phyloP scores from a whole-genome alignment of 164 flowering plant species.

The Pachysandra terminalis region DNA sequence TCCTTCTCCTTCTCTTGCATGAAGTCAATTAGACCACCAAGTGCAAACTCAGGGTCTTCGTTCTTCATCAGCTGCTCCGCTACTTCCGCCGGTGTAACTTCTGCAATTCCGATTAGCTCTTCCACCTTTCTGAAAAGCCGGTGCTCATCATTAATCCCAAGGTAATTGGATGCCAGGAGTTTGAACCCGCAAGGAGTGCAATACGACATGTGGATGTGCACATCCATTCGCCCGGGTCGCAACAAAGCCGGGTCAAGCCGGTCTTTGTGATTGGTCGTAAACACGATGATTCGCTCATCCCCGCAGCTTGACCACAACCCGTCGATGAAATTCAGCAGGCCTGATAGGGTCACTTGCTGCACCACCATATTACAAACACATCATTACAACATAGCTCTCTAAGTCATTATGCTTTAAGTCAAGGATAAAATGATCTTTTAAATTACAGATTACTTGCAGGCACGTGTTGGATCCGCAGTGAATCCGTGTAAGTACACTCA shows the following conservation, averaged over 20 bases:
- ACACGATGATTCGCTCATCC: conserved; percentile 40
- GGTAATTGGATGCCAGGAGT: conserved; percentile 24
- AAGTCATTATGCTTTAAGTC: no score
- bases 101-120: conserved; percentile 9
- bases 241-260: conserved; percentile 33
- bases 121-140: conserved; percentile 22
- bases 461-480: no score
- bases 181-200: conserved; percentile 24
- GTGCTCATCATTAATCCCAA: conserved; percentile 25
- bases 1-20: conserved; percentile 5
- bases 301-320: conserved; percentile 54
- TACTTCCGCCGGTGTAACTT: conserved; percentile 45
- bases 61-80: conserved; percentile 40
- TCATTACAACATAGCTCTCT: no score
- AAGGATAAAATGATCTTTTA: no score
- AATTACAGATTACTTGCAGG: no score
- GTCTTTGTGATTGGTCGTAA: conserved; percentile 44
- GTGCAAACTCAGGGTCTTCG: conserved; percentile 23
- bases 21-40: conserved; percentile 28
- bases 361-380: no score
- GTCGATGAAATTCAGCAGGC: conserved; percentile 38
- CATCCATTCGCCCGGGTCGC: conserved; percentile 39
- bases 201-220: conserved; percentile 33
- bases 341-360: conserved; percentile 36
- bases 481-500: no score